Base-by-base conservation (phyloP, 2,329 filamentous ascomycete species). In the Talaromyces verruculosus region DNA sequence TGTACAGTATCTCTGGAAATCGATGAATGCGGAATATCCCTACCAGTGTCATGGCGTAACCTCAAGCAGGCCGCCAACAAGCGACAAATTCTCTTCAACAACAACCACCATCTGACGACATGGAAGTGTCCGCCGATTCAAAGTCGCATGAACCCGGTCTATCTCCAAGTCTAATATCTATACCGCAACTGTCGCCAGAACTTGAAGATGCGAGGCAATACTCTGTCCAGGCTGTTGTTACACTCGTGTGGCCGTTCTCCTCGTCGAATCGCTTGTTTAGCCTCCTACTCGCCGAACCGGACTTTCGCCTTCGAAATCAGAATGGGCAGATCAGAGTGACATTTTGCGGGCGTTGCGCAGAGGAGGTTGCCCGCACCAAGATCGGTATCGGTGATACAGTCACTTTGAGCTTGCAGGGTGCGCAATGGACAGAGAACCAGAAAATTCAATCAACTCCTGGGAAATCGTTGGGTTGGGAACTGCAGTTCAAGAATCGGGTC, bases 221-320 rank as follows among this genome's bases (percentile, higher is more conserved):
- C 58, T 77, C 75, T 35, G 72, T 97, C 37, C 84, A 87, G 66
- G 93, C 91, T 45, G 83, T 91, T 17, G 87, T 97, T 25, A 94
- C 92, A 8, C 87, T 98, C 41, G 88, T 92, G 66, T 98, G 94
- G 93, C 94, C 94, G 0, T 97, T 92, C 78, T 97, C 91, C 69
- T 90, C 90, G 25, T 87, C 92, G 30, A 90, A 86, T 35, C 86
- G 85, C 63, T 88, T 88, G 45, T 85, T 93, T 70, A 89, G 92
- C 30, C 88, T 97, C 61, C 85, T 96, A 22, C 85, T 98, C 39
- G 91, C 91, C 55, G 93, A 97, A 72, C 88, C 89, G 55, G 92
- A 97, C 76, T 91, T 93, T 73, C 89, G 91, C 58, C 83, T 94
- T 61, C 91, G 94, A 65, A 87, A 88, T 68, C 83, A 85, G 47